Evolutionary conservation across 371 early-diverging fungal species (phyloP).

Genomic region (Mucor mucedo): DNA sequence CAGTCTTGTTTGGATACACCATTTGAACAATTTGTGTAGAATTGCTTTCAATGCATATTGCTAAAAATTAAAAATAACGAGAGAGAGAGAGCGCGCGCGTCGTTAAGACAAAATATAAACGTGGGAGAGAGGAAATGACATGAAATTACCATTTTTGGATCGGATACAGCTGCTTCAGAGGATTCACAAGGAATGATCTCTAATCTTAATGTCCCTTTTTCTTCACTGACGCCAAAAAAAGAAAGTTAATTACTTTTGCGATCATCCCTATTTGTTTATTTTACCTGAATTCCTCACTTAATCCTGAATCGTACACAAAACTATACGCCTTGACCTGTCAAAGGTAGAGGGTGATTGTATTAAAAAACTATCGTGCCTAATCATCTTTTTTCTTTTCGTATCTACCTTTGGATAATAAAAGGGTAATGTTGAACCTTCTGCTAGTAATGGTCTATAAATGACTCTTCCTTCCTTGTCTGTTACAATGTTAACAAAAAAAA

Average conservation of each 20-base stretch:
- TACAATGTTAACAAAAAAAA: neutral
- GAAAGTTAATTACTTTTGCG: neutral
- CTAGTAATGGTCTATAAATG: slow-evolving; percentile 26
- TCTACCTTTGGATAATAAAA: slow-evolving; percentile 78
- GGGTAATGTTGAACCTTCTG: slow-evolving; percentile 44
- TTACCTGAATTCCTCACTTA: slow-evolving; percentile 6
- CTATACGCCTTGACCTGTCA: slow-evolving; percentile 51
- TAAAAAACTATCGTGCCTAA: neutral
- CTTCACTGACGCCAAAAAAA: neutral
- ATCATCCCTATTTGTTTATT: neutral
- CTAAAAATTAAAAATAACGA: slow-evolving; percentile 27
- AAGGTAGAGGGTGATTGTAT: neutral
- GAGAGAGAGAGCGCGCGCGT: neutral
- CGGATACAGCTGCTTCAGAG: slow-evolving; percentile 18
- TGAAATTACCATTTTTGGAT: slow-evolving; percentile 57
- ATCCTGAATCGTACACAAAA: slow-evolving; percentile 30
- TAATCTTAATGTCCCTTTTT: slow-evolving; percentile 31
- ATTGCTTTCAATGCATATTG: slow-evolving; percentile 67
- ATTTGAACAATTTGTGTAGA: slow-evolving; percentile 76
- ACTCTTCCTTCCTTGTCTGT: slow-evolving; percentile 27
- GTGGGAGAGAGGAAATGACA: neutral
- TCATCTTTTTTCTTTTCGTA: slow-evolving; percentile 11
- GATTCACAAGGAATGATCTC: slow-evolving; percentile 36
- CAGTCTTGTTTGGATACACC: slow-evolving; percentile 74
- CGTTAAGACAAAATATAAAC: neutral